Percentiles rank a stretch among this genome's conserved stretches.
These are phyloP conservation scores for Magnusiomyces magnusii DNA, from an alignment of 1,139 yeast genomes.

Conservation along the genomic window DNA sequence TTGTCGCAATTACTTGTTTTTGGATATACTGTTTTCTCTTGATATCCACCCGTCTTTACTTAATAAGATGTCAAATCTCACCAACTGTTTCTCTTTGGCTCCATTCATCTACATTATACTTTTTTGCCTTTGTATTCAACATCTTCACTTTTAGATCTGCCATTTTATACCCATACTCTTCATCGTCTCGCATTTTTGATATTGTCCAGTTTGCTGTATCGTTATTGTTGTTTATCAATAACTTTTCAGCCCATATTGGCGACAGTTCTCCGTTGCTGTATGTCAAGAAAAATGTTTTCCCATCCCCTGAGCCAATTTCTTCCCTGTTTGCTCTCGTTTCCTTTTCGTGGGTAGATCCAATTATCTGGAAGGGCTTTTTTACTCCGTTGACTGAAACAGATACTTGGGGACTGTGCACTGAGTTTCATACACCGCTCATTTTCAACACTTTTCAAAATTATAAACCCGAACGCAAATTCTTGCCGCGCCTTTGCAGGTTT, in stretches of 20 bases:
- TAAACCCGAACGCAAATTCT: constrained; percentile 40
- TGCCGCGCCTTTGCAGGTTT: not conserved
- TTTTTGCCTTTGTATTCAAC: constrained; percentile 45
- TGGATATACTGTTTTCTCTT: constrained; percentile 56
- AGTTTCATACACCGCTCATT: constrained; percentile 48
- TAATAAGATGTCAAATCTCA: constrained; percentile 26
- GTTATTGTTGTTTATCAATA: constrained; percentile 41
- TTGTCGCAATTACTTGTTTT: constrained; percentile 37
- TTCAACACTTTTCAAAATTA: constrained; percentile 36
- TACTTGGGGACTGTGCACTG: constrained; percentile 78
- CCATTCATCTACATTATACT: constrained; percentile 54
- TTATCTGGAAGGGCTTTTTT: constrained; percentile 61
- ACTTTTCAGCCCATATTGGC: constrained; percentile 59
- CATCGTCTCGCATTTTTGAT: constrained; percentile 32
- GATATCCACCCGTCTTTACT: constrained; percentile 45
- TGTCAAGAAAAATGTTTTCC: constrained; percentile 38
- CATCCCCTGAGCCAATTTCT: constrained; percentile 70
- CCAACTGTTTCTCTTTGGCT: constrained; percentile 43
- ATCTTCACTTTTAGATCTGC: constrained; percentile 62
- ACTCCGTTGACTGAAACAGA: constrained; percentile 50
- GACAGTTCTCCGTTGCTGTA: constrained; percentile 36
- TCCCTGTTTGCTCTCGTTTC: constrained; percentile 54
- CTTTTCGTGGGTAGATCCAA: constrained; percentile 68
- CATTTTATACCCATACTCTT: constrained; percentile 41
- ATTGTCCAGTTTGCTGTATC: constrained; percentile 32